phyloP scores from a whole-genome alignment of 805 yeast genomes.

The Saturnispora dispora region DNA sequence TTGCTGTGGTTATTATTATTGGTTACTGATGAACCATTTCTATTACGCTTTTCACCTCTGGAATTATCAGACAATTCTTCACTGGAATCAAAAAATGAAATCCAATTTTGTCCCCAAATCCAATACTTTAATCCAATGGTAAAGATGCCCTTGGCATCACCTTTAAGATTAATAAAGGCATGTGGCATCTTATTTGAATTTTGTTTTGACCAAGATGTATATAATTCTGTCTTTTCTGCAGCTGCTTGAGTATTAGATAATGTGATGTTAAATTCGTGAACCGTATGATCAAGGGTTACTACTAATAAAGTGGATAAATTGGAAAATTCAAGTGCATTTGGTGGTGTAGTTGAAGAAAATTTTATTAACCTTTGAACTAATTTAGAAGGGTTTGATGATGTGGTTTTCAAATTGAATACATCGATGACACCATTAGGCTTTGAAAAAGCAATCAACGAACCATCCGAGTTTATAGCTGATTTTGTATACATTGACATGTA shows the following conservation, averaged over 20 bases:
- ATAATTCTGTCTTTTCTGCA: slow-evolving; percentile 22
- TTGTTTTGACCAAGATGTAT: slow-evolving; percentile 71
- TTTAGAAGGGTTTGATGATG: slow-evolving; percentile 16
- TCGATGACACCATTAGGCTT: slow-evolving; percentile 63
- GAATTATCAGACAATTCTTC: slow-evolving; percentile 4
- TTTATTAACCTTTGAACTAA: slow-evolving; percentile 38
- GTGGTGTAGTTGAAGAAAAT: slow-evolving; percentile 37
- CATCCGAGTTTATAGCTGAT: slow-evolving; percentile 39
- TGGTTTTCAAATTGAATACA: slow-evolving; percentile 27
- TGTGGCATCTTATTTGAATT: slow-evolving; percentile 71
- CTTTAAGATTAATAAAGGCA: slow-evolving; percentile 46
- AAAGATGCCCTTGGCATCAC: slow-evolving; percentile 68
- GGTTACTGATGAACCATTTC: slow-evolving; percentile 22
- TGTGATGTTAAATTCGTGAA: slow-evolving; percentile 54
- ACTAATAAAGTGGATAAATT: slow-evolving; percentile 42
- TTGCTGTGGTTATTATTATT: slow-evolving; percentile 7
- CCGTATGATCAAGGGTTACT: slow-evolving; percentile 63
- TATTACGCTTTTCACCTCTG: slow-evolving; percentile 24
- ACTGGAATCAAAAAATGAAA: slow-evolving; percentile 58
- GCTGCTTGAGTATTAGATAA: slow-evolving; percentile 5
- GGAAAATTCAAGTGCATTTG: slow-evolving; percentile 56
- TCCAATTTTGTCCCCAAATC: slow-evolving; percentile 86
- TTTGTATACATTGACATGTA: slow-evolving; percentile 45
- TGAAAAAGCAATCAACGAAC: slow-evolving; percentile 43
- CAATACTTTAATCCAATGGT: slow-evolving; percentile 43